Evolutionary conservation across 129 eudicot genomes (phyloP), one percentile per base, ranked within the genome.

Genomic region (Artemisia tridentata): DNA sequence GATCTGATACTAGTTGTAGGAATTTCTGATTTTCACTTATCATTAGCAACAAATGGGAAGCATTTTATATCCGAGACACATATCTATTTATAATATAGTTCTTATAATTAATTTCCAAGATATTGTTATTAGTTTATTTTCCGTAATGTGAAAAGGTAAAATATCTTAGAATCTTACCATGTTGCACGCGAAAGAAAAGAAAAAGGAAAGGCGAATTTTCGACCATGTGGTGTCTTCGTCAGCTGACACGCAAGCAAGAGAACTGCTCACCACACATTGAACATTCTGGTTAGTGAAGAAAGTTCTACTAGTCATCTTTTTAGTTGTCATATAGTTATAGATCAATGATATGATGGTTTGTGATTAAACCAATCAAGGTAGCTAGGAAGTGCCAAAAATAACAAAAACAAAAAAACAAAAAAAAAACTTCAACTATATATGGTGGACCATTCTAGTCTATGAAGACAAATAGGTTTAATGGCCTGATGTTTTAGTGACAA

Each of bases 131-230:
- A 63, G 2, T 47, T 57, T 67, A 68, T 12, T 72, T 43, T 23
- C 51, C 51, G n/a, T 58, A 70, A 31, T 69, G 68, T 59, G 68
- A 75, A 78, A 81, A 59, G 72, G 54, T 56, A 56, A 53, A 20
- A 78, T 67, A 75, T 74, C 41, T 73, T 63, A 69, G 89, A 84
- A 84, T 80, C 82, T 84, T 72, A 84, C 82, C 80, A 74, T 84
- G 81, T 84, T 74, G 85, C 83, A 84, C 83, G 85, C 85, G 83
- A 67, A 84, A 81, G 72, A 78, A 80, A 80, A 80, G 86, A 71
- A 71, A 88, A 88, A 74, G 91, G 86, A 75, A 85, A 73, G 91
- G 88, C 78, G 81, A 68, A 79, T 74, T 75, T 48, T 63, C 75
- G 60, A 73, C 85, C 96, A 88, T 47, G 85, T 83, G 91, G 82